These are phyloP conservation scores for Nakataea oryzae DNA, from an alignment of 2,329 filamentous ascomycete genomes.

Conservation along the genomic window DNA sequence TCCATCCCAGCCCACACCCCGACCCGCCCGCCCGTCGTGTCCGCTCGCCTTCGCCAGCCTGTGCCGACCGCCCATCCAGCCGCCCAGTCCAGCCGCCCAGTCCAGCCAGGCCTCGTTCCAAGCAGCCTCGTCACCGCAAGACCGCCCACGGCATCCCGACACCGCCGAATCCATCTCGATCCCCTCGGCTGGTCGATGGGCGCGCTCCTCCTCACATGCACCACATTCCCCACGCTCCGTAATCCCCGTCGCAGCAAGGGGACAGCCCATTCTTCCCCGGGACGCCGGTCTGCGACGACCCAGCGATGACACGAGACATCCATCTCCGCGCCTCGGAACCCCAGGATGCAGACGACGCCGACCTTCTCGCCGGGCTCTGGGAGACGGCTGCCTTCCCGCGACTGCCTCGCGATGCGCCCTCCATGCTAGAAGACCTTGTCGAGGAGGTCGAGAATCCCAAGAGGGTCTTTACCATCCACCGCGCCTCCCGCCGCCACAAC, in stretches of 20 bases:
- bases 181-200: too few species aligned
- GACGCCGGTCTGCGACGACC: neutral
- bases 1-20: neutral
- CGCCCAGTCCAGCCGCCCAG: too few species aligned
- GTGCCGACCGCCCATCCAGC: neutral
- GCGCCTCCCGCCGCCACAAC: conserved; percentile 48
- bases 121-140: neutral
- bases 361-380: conserved; percentile 49
- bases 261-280: neutral
- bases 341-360: conserved; percentile 22
- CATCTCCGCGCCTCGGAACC: conserved; percentile 16
- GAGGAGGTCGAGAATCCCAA: conserved; percentile 51
- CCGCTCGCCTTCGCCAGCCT: neutral
- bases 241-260: neutral
- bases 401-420: conserved; percentile 49
- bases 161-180: neutral
- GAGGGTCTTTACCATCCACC: conserved; percentile 49
- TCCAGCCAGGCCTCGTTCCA: too few species aligned
- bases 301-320: conserved; percentile 35
- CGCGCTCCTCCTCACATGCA: neutral
- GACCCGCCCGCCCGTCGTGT: too few species aligned
- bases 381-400: conserved; percentile 48
- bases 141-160: neutral
- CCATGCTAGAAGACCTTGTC: conserved; percentile 42
- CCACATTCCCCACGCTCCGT: neutral